Percentiles rank a stretch among this genome's conserved stretches.
These are phyloP conservation scores for Didymellaceae sp. DNA, from an alignment of 2,329 filamentous ascomycete species.

Conservation along the genomic window DNA sequence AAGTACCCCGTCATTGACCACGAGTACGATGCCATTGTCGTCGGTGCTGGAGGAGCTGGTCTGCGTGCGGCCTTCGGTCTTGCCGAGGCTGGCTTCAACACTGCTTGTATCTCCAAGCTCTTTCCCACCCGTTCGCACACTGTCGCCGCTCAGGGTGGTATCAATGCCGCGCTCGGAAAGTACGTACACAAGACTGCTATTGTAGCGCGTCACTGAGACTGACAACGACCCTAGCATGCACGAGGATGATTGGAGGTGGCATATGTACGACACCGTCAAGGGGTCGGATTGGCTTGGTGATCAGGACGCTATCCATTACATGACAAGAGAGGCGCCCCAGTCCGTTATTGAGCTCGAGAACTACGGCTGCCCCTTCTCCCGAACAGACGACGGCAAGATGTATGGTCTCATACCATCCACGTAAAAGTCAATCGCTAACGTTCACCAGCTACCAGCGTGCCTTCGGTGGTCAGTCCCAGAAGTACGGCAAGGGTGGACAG, in stretches of 20 bases:
- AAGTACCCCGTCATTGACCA: conserved; percentile 99
- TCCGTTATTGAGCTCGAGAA: conserved; percentile 95
- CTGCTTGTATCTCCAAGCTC: conserved; percentile 83
- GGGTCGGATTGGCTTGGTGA: conserved; percentile 97
- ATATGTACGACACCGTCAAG: conserved; percentile 99
- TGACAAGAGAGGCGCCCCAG: conserved; percentile 91
- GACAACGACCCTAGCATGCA: conserved; percentile 69
- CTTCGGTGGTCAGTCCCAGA: conserved; percentile 95
- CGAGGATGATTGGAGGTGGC: conserved; percentile 98
- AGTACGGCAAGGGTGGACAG: conserved; percentile 95
- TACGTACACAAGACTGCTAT: conserved; percentile 33
- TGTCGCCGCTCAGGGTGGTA: conserved; percentile 77
- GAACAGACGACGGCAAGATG: conserved; percentile 97
- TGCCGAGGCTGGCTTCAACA: conserved; percentile 88
- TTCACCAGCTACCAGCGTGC: conserved; percentile 84
- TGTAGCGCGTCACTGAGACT: conserved; percentile 18
- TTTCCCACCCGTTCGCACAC: conserved; percentile 88
- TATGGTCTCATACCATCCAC: conserved; percentile 46
- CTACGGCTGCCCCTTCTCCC: conserved; percentile 95
- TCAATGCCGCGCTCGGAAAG: conserved; percentile 88
- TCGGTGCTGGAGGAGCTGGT: conserved; percentile 82
- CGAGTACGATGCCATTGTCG: conserved; percentile 97
- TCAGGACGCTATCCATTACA: conserved; percentile 98
- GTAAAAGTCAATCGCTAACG: conserved; percentile 13
- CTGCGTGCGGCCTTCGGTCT: conserved; percentile 85